Base-by-base conservation (phyloP, 257 asterid genomes). In the Leptodermis oblonga region DNA sequence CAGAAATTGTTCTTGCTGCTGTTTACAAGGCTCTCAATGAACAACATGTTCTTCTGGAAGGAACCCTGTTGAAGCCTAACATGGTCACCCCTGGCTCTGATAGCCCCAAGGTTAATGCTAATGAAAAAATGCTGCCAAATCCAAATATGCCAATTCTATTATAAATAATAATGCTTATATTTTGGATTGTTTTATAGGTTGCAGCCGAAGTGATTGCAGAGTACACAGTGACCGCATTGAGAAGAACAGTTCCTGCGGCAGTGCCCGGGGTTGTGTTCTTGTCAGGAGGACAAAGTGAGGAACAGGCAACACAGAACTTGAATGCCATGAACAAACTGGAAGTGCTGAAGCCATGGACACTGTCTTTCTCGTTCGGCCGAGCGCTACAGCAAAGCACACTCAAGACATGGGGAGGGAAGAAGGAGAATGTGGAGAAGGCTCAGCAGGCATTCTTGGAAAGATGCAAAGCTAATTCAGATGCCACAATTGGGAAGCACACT, bases 281-380 rank as follows among this genome's bases (percentile, higher is more conserved):
- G 49, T 90, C 97, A 0, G 97, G 97, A 3, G 97, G 97, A 73
- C 96, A 90, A 63, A 90, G 97, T 49, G 97, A 88, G 80, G 96
- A 88, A 70, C 88, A 90, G 79, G 97, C 95, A 17, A 88, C 97
- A 0, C 78, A 75, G 42, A 90, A 90, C 42, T 70, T 90, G 65
- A 76, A 78, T 25, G 96, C 95, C 0, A 90, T 88, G 96, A 90
- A 90, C 84, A 87, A 85, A 67, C 45, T 87, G 83, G 83, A 74
- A 1, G 92, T 76, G 74, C 3, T 82, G 70, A 90, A 90, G 75
- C 97, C 97, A 9, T 90, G 97, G 96, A 84, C 90, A 9, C 76
- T 88, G 20, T 81, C 97, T 0, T 90, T 90, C 74, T 87, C 97
- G 0, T 90, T 90, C 61, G 95, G 96, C 37, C 81, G 96, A 31